A percentile compares a stretch with the other conserved stretches of the same genome.
These are phyloP conservation scores for Boletus sp. DNA, from an alignment of 768 basidiomycete genomes.

Conservation along the genomic window DNA sequence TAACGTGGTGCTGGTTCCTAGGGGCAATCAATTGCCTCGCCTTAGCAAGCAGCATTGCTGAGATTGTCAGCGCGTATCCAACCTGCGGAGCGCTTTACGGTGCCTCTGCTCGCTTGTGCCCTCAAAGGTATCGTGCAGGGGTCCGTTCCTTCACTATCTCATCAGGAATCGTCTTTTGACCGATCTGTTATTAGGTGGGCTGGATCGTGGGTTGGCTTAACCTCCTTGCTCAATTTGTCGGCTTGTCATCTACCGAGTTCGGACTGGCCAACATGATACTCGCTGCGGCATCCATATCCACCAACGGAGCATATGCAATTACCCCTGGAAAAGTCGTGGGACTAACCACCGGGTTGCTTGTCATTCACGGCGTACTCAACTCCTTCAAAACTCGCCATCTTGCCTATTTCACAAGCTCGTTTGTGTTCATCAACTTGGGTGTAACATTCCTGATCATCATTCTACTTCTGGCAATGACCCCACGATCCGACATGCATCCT, in stretches of 20 bases:
- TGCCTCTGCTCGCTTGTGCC: slow-evolving; percentile 76
- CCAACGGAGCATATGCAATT: slow-evolving; percentile 34
- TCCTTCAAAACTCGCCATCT: slow-evolving; percentile 42
- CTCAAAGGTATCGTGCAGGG: slow-evolving; percentile 59
- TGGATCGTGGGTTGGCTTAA: slow-evolving; percentile 36
- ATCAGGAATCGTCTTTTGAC: neutral
- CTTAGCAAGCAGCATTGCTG: slow-evolving; percentile 30
- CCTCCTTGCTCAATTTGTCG: slow-evolving; percentile 24
- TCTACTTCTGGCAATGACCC: slow-evolving; percentile 43
- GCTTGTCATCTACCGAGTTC: slow-evolving; percentile 36
- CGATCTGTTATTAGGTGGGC: slow-evolving; percentile 19
- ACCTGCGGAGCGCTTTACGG: slow-evolving; percentile 48
- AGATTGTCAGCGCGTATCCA: slow-evolving; percentile 33
- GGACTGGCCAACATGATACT: slow-evolving; percentile 38
- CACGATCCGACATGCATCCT: slow-evolving; percentile 53
- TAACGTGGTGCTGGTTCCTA: slow-evolving; percentile 38
- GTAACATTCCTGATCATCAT: slow-evolving; percentile 43
- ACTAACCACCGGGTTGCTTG: slow-evolving; percentile 39
- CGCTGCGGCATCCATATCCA: slow-evolving; percentile 25
- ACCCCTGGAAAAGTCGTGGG: slow-evolving; percentile 41
- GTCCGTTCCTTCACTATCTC: slow-evolving; percentile 33
- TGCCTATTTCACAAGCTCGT: slow-evolving; percentile 32
- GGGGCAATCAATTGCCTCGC: slow-evolving; percentile 29
- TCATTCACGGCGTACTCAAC: slow-evolving; percentile 43
- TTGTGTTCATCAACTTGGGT: slow-evolving; percentile 48